Evolutionary conservation across 2,329 filamentous ascomycete species (phyloP).

Genomic region (Ceratocystis albifundus): DNA sequence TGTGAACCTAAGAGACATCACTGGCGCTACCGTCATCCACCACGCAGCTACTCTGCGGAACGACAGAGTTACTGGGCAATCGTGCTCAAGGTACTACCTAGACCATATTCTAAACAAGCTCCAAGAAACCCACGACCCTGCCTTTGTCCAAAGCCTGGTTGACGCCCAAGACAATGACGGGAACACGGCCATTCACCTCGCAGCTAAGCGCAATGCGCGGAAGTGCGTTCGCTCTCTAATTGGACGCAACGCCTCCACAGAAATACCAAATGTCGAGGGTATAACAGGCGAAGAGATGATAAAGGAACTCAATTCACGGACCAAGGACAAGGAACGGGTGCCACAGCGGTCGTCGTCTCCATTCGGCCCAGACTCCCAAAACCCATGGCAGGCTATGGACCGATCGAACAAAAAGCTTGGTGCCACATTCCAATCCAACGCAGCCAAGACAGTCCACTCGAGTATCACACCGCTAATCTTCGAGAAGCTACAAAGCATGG

Average conservation of each 20-base stretch:
- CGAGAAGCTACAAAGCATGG: slow-evolving; percentile 60
- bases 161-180: slow-evolving; percentile 76
- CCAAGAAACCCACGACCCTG: slow-evolving; percentile 61
- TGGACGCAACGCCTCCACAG: slow-evolving; percentile 67
- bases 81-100: slow-evolving; percentile 84
- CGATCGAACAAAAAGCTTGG: slow-evolving; percentile 33
- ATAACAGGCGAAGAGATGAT: slow-evolving; percentile 79
- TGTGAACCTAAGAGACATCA: slow-evolving; percentile 65
- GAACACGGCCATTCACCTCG: slow-evolving; percentile 69
- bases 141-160: slow-evolving; percentile 65
- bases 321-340: slow-evolving; percentile 48
- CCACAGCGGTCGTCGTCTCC: slow-evolving; percentile 66
- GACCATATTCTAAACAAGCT: slow-evolving; percentile 84
- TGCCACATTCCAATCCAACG: slow-evolving; percentile 45
- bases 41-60: slow-evolving; percentile 84
- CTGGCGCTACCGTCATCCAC: slow-evolving; percentile 81
- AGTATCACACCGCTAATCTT: slow-evolving; percentile 58
- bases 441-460: slow-evolving; percentile 56
- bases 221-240: slow-evolving; percentile 77
- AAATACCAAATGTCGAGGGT: slow-evolving; percentile 71
- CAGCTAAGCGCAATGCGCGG: slow-evolving; percentile 70
- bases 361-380: slow-evolving; percentile 52
- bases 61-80: slow-evolving; percentile 68
- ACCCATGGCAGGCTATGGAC: slow-evolving; percentile 29
- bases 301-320: slow-evolving; percentile 57